Evolutionary conservation across 768 basidiomycete genomes (phyloP).

Genomic region (Kwoniella sp.): DNA sequence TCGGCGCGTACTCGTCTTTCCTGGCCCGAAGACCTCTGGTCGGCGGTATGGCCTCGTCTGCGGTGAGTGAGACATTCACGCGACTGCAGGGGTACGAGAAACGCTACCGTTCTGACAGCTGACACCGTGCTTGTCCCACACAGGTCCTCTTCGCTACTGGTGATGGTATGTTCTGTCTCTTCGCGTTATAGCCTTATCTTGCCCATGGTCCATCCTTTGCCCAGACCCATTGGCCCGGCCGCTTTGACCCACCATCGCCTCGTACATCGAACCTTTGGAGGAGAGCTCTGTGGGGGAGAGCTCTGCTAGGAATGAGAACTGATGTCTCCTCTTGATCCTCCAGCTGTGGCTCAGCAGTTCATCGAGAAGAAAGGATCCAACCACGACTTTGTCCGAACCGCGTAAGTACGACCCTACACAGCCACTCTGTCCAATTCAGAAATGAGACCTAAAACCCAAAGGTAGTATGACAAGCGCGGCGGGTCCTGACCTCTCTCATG

Average conservation of each 20-base stretch:
- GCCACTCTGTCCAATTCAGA: background rate
- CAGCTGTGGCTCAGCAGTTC: constrained; percentile 78
- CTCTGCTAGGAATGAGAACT: too few species aligned
- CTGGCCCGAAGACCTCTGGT: constrained; percentile 36
- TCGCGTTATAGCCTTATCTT: constrained; percentile 64
- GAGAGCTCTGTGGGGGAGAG: too few species aligned
- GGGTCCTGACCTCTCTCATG: background rate
- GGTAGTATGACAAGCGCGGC: background rate
- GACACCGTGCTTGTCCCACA: background rate
- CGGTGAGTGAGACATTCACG: constrained; percentile 33
- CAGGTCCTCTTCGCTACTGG: constrained; percentile 54
- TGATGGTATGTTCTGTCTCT: constrained; percentile 55
- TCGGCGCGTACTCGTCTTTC: constrained; percentile 60
- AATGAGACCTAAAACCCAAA: background rate
- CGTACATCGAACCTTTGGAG: too few species aligned
- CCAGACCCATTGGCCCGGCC: constrained; percentile 31
- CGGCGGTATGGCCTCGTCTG: constrained; percentile 43
- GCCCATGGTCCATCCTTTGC: constrained; percentile 61
- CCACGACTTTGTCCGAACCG: constrained; percentile 64
- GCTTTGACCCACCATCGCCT: background rate
- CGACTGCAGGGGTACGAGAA: background rate
- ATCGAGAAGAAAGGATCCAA: constrained; percentile 71
- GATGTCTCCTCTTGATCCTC: background rate
- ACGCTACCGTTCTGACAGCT: too few species aligned
- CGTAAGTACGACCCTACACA: constrained; percentile 29